Evolutionary conservation across 441 rosid genomes (phyloP).

Genomic region (Breynia disticha): DNA sequence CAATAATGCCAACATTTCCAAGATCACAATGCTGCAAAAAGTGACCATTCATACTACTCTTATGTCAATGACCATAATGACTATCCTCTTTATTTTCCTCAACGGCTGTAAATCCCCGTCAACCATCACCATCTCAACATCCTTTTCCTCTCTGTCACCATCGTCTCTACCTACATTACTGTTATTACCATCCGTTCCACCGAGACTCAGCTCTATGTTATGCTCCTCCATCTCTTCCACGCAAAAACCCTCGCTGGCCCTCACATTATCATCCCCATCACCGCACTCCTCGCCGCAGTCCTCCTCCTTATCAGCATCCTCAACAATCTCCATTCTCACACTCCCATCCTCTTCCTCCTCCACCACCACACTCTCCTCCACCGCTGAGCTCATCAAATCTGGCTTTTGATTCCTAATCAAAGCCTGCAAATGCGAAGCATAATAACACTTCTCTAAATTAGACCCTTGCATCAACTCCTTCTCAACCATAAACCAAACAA

Average conservation of each 20-base stretch:
- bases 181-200: conserved; percentile 21
- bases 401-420: conserved; percentile 45
- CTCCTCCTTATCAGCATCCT: conserved; percentile 23
- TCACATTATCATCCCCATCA: conserved; percentile 1
- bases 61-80: conserved; percentile 22
- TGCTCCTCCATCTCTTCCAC: conserved; percentile 34
- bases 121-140: conserved; percentile 13
- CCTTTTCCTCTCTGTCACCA: not conserved
- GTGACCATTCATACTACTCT: conserved; percentile 17
- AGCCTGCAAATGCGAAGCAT: conserved; percentile 77
- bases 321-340: conserved; percentile 14
- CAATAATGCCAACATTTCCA: conserved; percentile 10
- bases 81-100: conserved; percentile 25
- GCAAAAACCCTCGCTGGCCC: conserved; percentile 16
- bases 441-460: conserved; percentile 52
- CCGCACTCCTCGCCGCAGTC: no score
- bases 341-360: conserved; percentile 36
- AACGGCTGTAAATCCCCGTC: conserved; percentile 14
- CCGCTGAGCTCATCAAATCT: conserved; percentile 33
- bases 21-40: conserved; percentile 25
- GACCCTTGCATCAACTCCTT: conserved; percentile 49
- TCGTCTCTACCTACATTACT: not conserved
- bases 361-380: conserved; percentile 27
- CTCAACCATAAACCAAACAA: conserved; percentile 87
- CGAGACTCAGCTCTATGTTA: conserved; percentile 38